A percentile compares a stretch with the other conserved stretches of the same genome.
Evolutionary conservation across 2,329 filamentous ascomycete species (phyloP).

Genomic region (Trichocomaceae sp.): DNA sequence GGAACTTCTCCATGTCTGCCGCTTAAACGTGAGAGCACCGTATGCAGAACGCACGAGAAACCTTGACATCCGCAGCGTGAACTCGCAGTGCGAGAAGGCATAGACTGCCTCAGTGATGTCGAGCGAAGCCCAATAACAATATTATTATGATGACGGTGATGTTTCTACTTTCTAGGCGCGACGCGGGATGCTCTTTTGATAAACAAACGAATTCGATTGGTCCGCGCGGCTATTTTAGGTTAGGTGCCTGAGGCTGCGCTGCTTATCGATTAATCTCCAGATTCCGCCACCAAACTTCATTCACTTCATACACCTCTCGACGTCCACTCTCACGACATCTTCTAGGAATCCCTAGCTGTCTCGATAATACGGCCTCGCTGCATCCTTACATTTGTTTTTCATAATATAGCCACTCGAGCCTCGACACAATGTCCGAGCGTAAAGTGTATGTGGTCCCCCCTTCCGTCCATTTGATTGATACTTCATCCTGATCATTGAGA

Average conservation of each 20-base stretch:
- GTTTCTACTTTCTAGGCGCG: neutral
- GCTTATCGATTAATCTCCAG: neutral
- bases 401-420: neutral
- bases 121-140: neutral
- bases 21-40: neutral
- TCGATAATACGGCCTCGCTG: neutral
- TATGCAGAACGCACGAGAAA: neutral
- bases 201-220: conserved; percentile 6
- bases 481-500: conserved; percentile 14
- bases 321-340: neutral
- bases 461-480: conserved; percentile 43
- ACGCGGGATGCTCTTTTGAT: conserved; percentile 9
- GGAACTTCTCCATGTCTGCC: conserved; percentile 73
- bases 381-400: neutral
- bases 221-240: neutral
- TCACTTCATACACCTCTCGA: neutral
- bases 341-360: neutral
- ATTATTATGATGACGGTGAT: neutral
- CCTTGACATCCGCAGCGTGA: neutral
- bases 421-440: conserved; percentile 67
- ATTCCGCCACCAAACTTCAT: neutral
- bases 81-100: neutral
- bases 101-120: neutral
- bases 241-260: conserved; percentile 1
- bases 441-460: conserved; percentile 56